Evolutionary conservation across 352 stramenopile species (phyloP), one percentile per base, ranked within the genome.

Genomic region (Phytophthora fragariae): DNA sequence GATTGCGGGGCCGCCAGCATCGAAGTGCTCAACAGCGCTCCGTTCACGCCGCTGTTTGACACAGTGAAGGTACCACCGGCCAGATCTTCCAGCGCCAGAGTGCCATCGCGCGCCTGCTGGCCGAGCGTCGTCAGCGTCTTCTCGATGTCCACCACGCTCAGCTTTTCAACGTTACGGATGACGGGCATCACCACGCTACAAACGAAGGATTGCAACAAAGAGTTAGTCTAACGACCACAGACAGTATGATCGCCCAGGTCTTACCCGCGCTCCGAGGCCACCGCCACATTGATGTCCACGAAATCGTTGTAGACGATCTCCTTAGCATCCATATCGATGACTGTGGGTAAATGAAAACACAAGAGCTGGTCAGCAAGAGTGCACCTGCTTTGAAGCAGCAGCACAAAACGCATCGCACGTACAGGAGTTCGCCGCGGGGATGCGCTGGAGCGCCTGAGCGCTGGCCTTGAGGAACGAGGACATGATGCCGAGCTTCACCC

Each of bases 261-360:
- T 64, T 74, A 95, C 88, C 92, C 97, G 50, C 85, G 93, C 29
- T 98, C 97, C 56, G 89, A 97, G 7, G 98, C 97, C 10, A 99
- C 97, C 6, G 98, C 98, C 17, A 99, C 97, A 41, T 96, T 99
- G 66, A 99, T 98, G 86, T 99, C 98, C 49, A 97, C 95, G 75
- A 99, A 99, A 62, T 99, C 96, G 70, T 98, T 96, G 88, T 99
- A 99, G 17, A 99, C 97, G 61, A 99, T 98, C 81, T 99, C 98
- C 72, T 99, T 98, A n/a, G 90, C 89, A 17, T 94, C 95, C 81
- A 99, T 98, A 75, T 99, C 98, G 63, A 99, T 98, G 68, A 98
- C 89, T 97, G 66, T 27, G 50, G 19, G 8, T 12, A 31, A 65
- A 19, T 31, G 44, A 33, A 50, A 63, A 56, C 27, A 57, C 33